Evolutionary conservation across 1,139 yeast genomes (phyloP).

Genomic region (Zygoascus hellenicus): DNA sequence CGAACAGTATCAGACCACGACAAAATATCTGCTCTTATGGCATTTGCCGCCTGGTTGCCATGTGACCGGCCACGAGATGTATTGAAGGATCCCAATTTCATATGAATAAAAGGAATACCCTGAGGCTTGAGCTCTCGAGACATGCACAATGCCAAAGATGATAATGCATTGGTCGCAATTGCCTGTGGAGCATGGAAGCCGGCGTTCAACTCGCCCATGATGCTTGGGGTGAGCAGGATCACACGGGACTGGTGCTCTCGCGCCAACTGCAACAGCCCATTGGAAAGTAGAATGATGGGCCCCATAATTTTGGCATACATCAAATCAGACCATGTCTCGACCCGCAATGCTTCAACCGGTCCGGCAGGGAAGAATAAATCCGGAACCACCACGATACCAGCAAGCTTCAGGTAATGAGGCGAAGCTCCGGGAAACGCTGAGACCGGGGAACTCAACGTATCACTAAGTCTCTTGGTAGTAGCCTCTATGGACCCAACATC

Average conservation of each 20-base stretch:
- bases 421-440: conserved; percentile 47
- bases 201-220: conserved; percentile 36
- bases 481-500: conserved; percentile 31
- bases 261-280: conserved; percentile 54
- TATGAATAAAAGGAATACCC: conserved; percentile 24
- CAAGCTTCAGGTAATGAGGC: conserved; percentile 48
- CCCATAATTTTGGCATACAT: conserved; percentile 44
- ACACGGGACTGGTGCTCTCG: conserved; percentile 42
- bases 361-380: conserved; percentile 62
- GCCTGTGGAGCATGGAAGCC: conserved; percentile 41
- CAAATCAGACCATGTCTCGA: conserved; percentile 48
- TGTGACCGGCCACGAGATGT: conserved; percentile 27
- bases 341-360: conserved; percentile 55
- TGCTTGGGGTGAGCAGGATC: conserved; percentile 35
- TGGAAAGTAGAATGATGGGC: conserved; percentile 48
- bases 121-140: conserved; percentile 35
- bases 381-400: conserved; percentile 59
- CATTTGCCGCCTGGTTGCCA: conserved; percentile 29
- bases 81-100: conserved; percentile 38
- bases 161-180: conserved; percentile 33
- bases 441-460: conserved; percentile 40
- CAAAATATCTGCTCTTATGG: conserved; percentile 37
- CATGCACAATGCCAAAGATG: conserved; percentile 35
- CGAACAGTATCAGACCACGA: conserved; percentile 38
- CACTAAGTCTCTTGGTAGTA: conserved; percentile 39